Evolutionary conservation across 345 rosid species (phyloP), one percentile per base, ranked within the genome.

Genomic region (Rhodamnia rubescens): DNA sequence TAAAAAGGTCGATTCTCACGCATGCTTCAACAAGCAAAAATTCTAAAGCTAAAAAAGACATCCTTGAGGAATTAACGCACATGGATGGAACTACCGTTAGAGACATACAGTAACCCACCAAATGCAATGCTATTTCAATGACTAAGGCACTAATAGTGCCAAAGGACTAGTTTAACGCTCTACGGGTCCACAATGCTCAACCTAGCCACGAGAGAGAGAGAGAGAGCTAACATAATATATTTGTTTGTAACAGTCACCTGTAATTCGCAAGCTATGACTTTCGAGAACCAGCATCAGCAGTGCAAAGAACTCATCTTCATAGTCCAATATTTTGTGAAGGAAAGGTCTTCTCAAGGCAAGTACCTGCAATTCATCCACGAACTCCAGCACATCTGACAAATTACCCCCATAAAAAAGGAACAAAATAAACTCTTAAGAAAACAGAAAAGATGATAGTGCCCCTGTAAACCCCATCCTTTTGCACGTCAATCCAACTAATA

Each of bases 291-390:
- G 90, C 99, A 95, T 95, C 86, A 97, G 94, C 86, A 93, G 85
- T 85, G 97, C 95, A 88, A 92, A 97, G 93, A 95, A 97, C 84
- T 97, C 99, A 88, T 97, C 99, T 83, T 97, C 99, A 55, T 91
- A 94, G 89, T 97, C 99, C 85, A 97, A 91, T 55, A 97, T 90
- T 84, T 92, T 97, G 83, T 97, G 99, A 22, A 97, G 93, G 83
- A 97, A 88, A 1, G 99, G 98, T 87, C 98, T 92, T 88, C 99
- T 93, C 86, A 97, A 88, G 36, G 99, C 99, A 93, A 97, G 87
- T 74, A 96, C 99, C 99, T 98, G 59, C 47, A 78, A 88, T 49
- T 27, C 5, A 74, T 36, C 47, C 47, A 32, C 36, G 2, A 69
- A 36, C 36, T 36, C 80, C 80, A 36, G 7, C 21, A 36, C 13